These are phyloP conservation scores for Zostera marina DNA, from an alignment of 116 monocot species.

Conservation along the genomic window DNA sequence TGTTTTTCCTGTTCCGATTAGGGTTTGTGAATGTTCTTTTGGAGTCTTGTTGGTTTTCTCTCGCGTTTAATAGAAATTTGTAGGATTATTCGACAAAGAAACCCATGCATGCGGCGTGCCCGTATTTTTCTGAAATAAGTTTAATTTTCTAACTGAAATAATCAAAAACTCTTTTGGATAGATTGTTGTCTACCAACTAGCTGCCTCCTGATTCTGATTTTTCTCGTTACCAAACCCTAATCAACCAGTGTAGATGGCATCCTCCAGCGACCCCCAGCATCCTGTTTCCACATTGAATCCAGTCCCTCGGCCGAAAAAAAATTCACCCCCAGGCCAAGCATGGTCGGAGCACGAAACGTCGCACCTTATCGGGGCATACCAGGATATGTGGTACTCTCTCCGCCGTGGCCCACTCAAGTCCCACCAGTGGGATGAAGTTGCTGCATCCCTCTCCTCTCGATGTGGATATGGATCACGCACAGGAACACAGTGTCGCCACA, in stretches of 20 bases:
- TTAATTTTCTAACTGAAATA: too few relatives aligned
- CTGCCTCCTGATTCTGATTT: too few relatives aligned
- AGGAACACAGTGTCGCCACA: conserved; percentile 86
- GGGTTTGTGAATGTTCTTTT: too few relatives aligned
- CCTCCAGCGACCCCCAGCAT: neutral
- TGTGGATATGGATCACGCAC: conserved; percentile 25
- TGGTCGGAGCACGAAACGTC: conserved; percentile 57
- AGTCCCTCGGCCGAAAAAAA: neutral
- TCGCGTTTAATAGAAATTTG: too few relatives aligned
- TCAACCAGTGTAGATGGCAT: neutral
- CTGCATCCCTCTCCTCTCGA: conserved; percentile 40
- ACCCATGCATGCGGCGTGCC: too few relatives aligned
- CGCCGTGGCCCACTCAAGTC: conserved; percentile 59
- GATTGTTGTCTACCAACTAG: too few relatives aligned
- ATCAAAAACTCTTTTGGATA: too few relatives aligned
- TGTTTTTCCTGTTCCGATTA: too few relatives aligned
- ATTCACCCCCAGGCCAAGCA: conserved; percentile 21
- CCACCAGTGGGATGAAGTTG: conserved; percentile 69
- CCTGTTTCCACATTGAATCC: neutral
- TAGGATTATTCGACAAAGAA: too few relatives aligned
- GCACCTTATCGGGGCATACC: conserved; percentile 59
- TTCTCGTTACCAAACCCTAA: neutral
- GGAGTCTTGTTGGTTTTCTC: too few relatives aligned
- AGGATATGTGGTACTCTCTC: conserved; percentile 56
- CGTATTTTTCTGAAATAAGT: too few relatives aligned